These are phyloP conservation scores for Abelmoschus esculentus DNA, from an alignment of 345 rosid species.

Conservation along the genomic window DNA sequence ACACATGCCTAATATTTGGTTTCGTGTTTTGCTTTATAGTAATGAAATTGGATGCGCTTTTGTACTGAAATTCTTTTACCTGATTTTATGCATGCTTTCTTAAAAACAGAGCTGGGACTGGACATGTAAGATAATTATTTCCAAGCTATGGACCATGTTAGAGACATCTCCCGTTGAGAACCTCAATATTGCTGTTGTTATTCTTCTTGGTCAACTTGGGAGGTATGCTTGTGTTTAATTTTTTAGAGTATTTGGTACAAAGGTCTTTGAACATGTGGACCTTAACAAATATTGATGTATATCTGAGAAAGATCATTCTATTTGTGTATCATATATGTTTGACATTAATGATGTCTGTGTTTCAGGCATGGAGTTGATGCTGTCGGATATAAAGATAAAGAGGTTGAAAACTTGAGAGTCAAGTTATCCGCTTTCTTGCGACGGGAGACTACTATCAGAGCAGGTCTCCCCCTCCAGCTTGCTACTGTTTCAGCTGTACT, in stretches of 20 bases:
- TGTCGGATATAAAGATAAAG: constrained; percentile 46
- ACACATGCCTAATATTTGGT: background rate
- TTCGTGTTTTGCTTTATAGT: background rate
- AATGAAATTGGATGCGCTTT: background rate
- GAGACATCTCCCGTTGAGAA: constrained; percentile 27
- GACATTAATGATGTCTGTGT: background rate
- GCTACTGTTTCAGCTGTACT: constrained; percentile 45
- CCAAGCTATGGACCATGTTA: constrained; percentile 43
- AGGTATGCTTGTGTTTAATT: constrained; percentile 28
- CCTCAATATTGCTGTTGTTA: constrained; percentile 37
- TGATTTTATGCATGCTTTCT: background rate
- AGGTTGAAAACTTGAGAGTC: constrained; percentile 35
- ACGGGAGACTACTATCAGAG: constrained; percentile 25
- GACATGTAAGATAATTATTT: constrained; percentile 42
- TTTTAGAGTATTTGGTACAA: too few relatives aligned
- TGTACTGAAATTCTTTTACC: background rate
- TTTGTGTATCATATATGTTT: too few relatives aligned
- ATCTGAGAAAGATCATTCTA: background rate
- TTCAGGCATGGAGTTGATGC: constrained; percentile 60
- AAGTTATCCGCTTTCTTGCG: constrained; percentile 38
- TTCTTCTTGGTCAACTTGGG: constrained; percentile 78
- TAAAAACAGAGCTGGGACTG: constrained; percentile 68
- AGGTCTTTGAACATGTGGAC: background rate
- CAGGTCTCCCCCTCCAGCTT: constrained; percentile 53
- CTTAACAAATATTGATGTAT: background rate